Conservation (phyloP, 768 basidiomycete genomes). For the Boletus fagicola region DNA sequence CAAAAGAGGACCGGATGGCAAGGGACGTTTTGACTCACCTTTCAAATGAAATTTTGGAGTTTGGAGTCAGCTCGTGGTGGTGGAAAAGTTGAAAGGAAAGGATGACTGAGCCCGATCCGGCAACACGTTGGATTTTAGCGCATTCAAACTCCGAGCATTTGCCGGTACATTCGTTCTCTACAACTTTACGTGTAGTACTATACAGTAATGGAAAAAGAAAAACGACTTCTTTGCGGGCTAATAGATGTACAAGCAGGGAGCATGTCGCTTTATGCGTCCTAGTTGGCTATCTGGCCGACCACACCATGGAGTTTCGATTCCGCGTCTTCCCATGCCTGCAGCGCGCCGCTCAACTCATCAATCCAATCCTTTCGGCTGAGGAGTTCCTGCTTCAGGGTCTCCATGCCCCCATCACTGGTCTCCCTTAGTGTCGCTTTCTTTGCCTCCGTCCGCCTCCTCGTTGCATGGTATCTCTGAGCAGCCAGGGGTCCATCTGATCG, state of each 20-base stretch:
- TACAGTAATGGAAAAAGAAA: too few species aligned
- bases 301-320: conserved; percentile 7
- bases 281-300: neutral
- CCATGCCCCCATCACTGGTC: conserved; percentile 12
- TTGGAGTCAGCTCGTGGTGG: neutral
- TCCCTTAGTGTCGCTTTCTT: too few species aligned
- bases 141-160: conserved; percentile 3
- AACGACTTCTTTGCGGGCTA: too few species aligned
- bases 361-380: conserved; percentile 14
- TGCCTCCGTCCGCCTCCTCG: too few species aligned
- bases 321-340: conserved; percentile 20
- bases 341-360: conserved; percentile 1
- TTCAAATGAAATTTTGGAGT: neutral
- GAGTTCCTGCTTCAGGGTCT: conserved; percentile 13
- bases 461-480: too few species aligned
- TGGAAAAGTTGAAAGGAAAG: too few species aligned
- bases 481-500: too few species aligned
- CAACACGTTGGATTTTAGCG: too few species aligned
- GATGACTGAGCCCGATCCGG: too few species aligned
- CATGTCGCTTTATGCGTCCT: neutral
- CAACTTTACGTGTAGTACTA: too few species aligned
- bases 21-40: conserved; percentile 1
- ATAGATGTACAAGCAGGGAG: too few species aligned
- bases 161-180: too few species aligned
- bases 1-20: neutral